Evolutionary conservation across 2,329 filamentous ascomycete species (phyloP).

Genomic region (Exserohilum turcica): DNA sequence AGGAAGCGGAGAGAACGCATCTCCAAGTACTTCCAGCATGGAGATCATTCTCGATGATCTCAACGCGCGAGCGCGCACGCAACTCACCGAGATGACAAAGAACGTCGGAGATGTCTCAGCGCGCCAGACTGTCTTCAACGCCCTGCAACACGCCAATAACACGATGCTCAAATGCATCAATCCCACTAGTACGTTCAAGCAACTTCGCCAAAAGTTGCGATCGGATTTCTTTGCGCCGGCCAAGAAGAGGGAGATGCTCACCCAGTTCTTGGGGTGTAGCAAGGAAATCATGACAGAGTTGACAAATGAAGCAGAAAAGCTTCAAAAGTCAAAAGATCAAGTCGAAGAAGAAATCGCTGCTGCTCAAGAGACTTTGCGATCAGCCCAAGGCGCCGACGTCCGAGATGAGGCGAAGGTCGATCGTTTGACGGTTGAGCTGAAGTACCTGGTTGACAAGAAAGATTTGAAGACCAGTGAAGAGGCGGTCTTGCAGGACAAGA

Average conservation of each 20-base stretch:
- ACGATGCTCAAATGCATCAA: slow-evolving; percentile 3
- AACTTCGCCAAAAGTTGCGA: background rate
- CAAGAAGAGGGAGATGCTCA: background rate
- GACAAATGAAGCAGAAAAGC: background rate
- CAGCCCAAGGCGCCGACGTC: background rate
- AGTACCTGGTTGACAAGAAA: background rate
- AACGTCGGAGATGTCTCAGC: background rate
- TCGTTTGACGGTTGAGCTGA: background rate
- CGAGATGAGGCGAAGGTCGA: background rate
- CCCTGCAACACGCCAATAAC: background rate
- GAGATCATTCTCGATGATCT: background rate
- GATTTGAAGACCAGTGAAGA: background rate
- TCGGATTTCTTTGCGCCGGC: background rate
- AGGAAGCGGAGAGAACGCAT: background rate
- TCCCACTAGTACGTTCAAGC: slow-evolving; percentile 2
- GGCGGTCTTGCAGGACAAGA: background rate
- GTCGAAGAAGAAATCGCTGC: background rate
- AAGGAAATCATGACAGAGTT: background rate
- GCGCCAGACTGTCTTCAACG: background rate
- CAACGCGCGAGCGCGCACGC: background rate
- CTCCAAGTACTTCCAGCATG: background rate
- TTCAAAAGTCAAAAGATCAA: background rate
- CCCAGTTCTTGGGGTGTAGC: background rate
- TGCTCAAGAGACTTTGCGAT: background rate
- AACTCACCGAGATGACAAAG: background rate